phyloP scores from a whole-genome alignment of 1,284 basidiomycete genomes.

The Ustilago lituana region DNA sequence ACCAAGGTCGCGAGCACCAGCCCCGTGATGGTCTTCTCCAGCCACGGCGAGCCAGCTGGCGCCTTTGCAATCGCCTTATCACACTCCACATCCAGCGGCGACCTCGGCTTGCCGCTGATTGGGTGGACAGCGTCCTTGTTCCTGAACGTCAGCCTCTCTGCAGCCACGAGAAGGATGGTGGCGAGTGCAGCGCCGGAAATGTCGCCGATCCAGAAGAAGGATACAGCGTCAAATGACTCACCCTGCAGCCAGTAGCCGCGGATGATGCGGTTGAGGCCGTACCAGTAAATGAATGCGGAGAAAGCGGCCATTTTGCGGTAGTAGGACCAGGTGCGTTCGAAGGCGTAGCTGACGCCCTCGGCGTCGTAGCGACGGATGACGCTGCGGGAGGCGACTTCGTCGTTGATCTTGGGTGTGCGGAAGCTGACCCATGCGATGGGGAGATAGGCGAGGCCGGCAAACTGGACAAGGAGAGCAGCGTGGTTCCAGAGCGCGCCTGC shows the following conservation, averaged over 20 bases:
- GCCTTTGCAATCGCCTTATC: conserved; percentile 51
- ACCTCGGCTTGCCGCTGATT: conserved; percentile 27
- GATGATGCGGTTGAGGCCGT: conserved; percentile 44
- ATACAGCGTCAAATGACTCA: conserved; percentile 30
- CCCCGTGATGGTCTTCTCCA: conserved; percentile 40
- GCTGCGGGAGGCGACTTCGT: conserved; percentile 26
- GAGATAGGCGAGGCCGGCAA: conserved; percentile 28
- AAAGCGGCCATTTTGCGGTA: conserved; percentile 47
- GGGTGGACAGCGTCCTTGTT: conserved; percentile 34
- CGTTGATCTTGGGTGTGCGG: conserved; percentile 41
- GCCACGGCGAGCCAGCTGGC: conserved; percentile 43
- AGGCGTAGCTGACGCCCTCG: conserved; percentile 48
- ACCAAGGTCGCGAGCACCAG: conserved; percentile 27
- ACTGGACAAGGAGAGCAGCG: conserved; percentile 28
- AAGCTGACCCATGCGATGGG: conserved; percentile 42
- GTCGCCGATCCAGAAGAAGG: conserved; percentile 45
- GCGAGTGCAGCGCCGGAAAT: conserved; percentile 22
- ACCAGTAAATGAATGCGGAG: conserved; percentile 51
- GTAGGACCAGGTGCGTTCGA: conserved; percentile 55
- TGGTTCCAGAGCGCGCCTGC: conserved; percentile 26
- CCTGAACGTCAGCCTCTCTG: conserved; percentile 41
- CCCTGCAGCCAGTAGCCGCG: conserved; percentile 19
- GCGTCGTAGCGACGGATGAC: conserved; percentile 42
- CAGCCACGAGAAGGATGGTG: conserved; percentile 21
- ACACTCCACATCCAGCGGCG: conserved; percentile 45